These are phyloP conservation scores for Coriaria nepalensis DNA, from an alignment of 306 rosid genomes.

Conservation along the genomic window DNA sequence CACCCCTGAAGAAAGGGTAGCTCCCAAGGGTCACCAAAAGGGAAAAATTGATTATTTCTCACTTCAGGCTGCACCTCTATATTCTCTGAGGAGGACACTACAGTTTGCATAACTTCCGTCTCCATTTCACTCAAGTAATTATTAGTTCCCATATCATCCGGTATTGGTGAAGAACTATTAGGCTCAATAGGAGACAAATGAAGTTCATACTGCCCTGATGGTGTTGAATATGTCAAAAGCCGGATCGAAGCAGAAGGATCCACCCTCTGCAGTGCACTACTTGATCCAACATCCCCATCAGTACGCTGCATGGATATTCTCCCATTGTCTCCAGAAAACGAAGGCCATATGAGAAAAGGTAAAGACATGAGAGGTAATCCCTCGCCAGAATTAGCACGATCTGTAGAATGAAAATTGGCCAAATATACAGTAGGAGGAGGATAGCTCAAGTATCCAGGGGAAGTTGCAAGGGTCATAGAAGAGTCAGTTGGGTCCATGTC, in stretches of 20 bases:
- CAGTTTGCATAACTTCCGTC: slow-evolving; percentile 5
- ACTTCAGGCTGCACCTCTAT: slow-evolving; percentile 35
- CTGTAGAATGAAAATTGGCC: slow-evolving; percentile 57
- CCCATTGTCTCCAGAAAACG: slow-evolving; percentile 49
- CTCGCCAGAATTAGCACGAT: slow-evolving; percentile 36
- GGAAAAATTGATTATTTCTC: slow-evolving; percentile 32
- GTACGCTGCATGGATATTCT: slow-evolving; percentile 45
- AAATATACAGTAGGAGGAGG: slow-evolving; percentile 92
- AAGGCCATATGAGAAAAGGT: slow-evolving; percentile 58
- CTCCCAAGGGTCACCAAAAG: slow-evolving; percentile 72
- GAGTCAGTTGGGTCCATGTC: slow-evolving; percentile 88
- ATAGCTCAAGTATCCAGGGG: slow-evolving; percentile 74
- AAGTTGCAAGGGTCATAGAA: slow-evolving; percentile 77
- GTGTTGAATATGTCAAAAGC: slow-evolving; percentile 46
- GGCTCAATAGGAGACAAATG: slow-evolving; percentile 64
- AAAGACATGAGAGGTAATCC: slow-evolving; percentile 54
- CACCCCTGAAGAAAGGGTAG: slow-evolving; percentile 89
- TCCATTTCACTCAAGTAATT: slow-evolving; percentile 26
- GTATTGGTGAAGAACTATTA: slow-evolving; percentile 23
- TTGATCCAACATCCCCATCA: slow-evolving; percentile 39
- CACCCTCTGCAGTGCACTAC: slow-evolving; percentile 32
- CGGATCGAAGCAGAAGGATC: slow-evolving; percentile 63
- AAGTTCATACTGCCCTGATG: slow-evolving; percentile 57
- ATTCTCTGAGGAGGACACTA: slow-evolving; percentile 19
- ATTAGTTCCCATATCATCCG: slow-evolving; percentile 31